These are phyloP conservation scores for Leishmania mexicana DNA, from an alignment of 208 protist species.

Conservation along the genomic window DNA sequence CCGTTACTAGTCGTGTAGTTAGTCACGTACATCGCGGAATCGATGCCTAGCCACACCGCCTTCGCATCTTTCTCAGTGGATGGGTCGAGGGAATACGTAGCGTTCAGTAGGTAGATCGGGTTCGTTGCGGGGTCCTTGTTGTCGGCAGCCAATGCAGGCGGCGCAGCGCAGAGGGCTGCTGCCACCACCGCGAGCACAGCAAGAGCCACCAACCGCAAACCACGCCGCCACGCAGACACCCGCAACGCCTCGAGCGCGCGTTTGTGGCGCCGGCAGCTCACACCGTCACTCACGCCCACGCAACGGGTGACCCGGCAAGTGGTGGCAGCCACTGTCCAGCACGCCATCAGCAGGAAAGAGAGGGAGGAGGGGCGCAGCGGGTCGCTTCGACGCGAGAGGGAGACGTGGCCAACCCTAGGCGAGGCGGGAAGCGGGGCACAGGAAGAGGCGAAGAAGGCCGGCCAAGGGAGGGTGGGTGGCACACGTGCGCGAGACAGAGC, in stretches of 20 bases:
- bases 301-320: neutral
- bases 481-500: neutral
- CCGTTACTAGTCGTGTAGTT: conserved; percentile 13
- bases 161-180: too few species aligned
- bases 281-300: neutral
- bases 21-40: conserved; percentile 23
- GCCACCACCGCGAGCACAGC: neutral
- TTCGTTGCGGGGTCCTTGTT: neutral
- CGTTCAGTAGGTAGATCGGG: conserved; percentile 24
- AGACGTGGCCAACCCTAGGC: too few species aligned
- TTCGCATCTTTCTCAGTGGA: conserved; percentile 5
- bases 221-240: neutral
- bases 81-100: conserved; percentile 16
- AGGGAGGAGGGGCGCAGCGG: neutral
- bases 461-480: neutral
- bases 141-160: neutral
- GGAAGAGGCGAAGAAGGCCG: neutral
- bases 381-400: neutral
- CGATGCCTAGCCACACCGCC: conserved; percentile 26
- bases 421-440: neutral
- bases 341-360: neutral
- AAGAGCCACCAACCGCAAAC: neutral
- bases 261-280: neutral
- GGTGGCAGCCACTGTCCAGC: neutral
- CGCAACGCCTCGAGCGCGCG: neutral